Percentiles rank a stretch among this genome's conserved stretches.
phyloP scores from a whole-genome alignment of 441 rosid species.

The Gossypium gossypioides region DNA sequence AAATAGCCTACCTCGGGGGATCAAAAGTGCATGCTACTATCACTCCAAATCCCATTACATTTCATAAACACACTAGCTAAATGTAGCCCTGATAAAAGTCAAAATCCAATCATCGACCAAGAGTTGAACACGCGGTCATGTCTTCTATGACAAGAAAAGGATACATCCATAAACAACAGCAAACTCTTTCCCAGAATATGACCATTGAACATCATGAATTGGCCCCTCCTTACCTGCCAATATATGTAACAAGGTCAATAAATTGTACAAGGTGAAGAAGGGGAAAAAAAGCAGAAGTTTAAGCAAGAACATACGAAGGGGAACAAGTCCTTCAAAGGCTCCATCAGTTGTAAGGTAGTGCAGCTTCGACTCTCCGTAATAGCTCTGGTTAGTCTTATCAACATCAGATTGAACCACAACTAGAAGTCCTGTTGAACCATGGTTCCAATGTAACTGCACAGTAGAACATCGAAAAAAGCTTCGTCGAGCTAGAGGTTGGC shows the following conservation, averaged over 20 bases:
- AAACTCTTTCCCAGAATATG: slow-evolving; percentile 72
- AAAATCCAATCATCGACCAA: not conserved
- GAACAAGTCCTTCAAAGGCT: slow-evolving; percentile 71
- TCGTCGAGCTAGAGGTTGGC: slow-evolving; percentile 63
- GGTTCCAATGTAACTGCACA: slow-evolving; percentile 74
- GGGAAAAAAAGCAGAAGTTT: not conserved
- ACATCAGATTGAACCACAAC: slow-evolving; percentile 81
- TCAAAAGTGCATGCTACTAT: not conserved
- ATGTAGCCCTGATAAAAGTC: not conserved
- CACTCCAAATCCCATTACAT: not conserved
- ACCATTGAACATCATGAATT: slow-evolving; percentile 93
- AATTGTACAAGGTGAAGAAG: slow-evolving; percentile 9
- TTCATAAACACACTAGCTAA: not conserved
- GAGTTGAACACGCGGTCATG: not conserved
- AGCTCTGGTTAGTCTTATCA: slow-evolving; percentile 85
- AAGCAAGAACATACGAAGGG: slow-evolving; percentile 56
- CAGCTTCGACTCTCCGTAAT: slow-evolving; percentile 82
- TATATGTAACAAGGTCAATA: slow-evolving; percentile 25
- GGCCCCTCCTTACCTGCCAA: slow-evolving; percentile 90
- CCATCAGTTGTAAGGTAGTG: slow-evolving; percentile 78
- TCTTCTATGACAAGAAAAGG: slow-evolving; percentile 30
- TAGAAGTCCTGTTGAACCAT: slow-evolving; percentile 74
- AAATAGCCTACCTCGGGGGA: not conserved
- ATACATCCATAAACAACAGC: slow-evolving; percentile 97
- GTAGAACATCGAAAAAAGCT: slow-evolving; percentile 82